Base-by-base conservation (phyloP, 2,329 filamentous ascomycete genomes). In the Penicillium rolfsii region DNA sequence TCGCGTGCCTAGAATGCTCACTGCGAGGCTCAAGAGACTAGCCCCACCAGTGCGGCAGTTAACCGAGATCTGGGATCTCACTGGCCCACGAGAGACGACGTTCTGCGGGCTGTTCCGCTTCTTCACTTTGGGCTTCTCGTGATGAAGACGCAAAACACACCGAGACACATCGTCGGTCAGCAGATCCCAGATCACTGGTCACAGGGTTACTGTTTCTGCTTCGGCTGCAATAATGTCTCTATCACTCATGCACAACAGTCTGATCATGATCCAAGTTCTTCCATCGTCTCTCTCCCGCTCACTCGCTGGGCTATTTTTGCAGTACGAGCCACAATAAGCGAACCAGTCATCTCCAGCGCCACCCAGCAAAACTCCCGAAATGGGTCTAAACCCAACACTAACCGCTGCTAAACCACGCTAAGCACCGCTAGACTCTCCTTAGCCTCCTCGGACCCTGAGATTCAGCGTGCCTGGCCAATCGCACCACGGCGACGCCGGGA, bases 391-490 rank as follows among this genome's bases (percentile, higher is more conserved):
- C 48, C 11, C 28, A 50, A 5, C 11, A 22, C 48, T 50, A 50
- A 12, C 28, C 28, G 12, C 46, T 49, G 30, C 11, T 35, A 35
- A 35, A 50, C 30, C n/a, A 11, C 48, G 48, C 48, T 50, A 50
- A 50, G 16, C 9, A 35, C 30, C 28, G n/a, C 48, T 50, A 50
- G 46, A n/a, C 46, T 28, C 46, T 28, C 43, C 43, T 46, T 46
- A 28, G 43, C 43, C 43, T 46, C 28, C 33, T 22, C 19, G 24
- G 49, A 53, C 50, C 50, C 50, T 40, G 50, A 46, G 26, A 53
- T 40, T 19, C 14, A 26, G 14, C 33, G 3, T 16, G 12, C 28
- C 35, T 16, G 9, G 7, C 50, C 50, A 53, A 53, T 53, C 12
- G 35, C 35, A 53, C 33, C 22, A 28, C 50, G 19, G 24, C 35